Evolutionary conservation across 1,284 basidiomycete genomes (phyloP), one percentile per base, ranked within the genome.

Genomic region (Tilletia indica): DNA sequence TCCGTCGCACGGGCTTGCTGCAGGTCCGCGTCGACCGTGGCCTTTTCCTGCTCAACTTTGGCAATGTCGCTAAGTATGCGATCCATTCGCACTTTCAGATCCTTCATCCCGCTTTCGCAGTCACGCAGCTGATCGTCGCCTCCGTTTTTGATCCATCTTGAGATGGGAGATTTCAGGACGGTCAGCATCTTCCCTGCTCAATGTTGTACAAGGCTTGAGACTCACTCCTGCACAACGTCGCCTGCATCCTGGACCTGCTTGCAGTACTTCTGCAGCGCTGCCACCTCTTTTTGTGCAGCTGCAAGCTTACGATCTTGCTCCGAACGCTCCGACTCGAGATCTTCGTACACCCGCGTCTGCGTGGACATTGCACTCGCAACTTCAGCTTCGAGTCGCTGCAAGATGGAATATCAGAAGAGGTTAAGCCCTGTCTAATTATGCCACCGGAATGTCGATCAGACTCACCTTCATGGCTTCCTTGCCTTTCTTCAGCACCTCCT

Each of bases 51-150:
- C 25, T 78, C 78, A 5, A 79, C 49, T 34, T 73, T 74, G 54
- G 75, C 77, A 58, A 77, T 71, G 21, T 69, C 61, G 36, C 34
- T 21, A 42, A 86, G 85, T 47, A 91, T 87, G 36, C 82, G 85
- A 63, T 87, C 86, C 47, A 91, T 89, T 48, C 87, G 85, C 31
- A 81, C 82, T 75, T 91, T 89, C 39, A 92, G 86, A 63, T 87
- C 86, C 39, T 85, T 81, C 16, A 86, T 72, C 64, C 74, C 74
- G 49, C 72, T 69, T 49, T 76, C 68, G 51, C 68, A 68, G 21
- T 51, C 38, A 21, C 25, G 16, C n/a, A 68, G 48, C 51, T 68
- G 42, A 9, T 51, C 25, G 38, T 68, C 39, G 21, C 48, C 48
- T 6, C 66, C 39, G 5, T 68, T 48, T 9, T 48, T n/a, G n/a